Conservation (phyloP, 2,329 filamentous ascomycete species). For the Apiospora aurea region DNA sequence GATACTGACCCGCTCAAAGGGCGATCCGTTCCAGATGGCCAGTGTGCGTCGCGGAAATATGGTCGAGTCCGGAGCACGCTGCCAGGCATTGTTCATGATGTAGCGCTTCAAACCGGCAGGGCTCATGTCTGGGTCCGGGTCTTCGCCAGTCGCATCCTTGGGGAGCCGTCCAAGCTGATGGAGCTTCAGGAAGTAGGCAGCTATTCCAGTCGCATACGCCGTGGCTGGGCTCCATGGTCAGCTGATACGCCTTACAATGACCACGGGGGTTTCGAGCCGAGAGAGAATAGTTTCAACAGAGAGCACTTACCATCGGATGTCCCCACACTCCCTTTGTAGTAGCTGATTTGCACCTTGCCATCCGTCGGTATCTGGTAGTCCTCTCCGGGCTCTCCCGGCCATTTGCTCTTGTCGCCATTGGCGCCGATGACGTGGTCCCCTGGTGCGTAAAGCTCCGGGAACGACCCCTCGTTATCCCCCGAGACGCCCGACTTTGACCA, state of each 20-base stretch:
- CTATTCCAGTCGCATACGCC: neutral
- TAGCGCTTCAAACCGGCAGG: neutral
- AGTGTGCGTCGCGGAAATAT: neutral
- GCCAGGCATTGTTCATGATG: neutral
- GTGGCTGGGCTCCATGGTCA: neutral
- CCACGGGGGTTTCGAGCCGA: too few relatives aligned
- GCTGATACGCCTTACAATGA: neutral
- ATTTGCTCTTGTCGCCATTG: neutral
- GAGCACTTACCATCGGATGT: neutral
- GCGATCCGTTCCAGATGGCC: neutral
- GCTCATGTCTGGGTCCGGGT: neutral
- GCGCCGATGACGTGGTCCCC: neutral
- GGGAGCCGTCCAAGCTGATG: neutral
- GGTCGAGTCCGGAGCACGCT: neutral
- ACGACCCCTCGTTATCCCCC: neutral
- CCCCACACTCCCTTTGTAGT: neutral
- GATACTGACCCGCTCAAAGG: fast-evolving
- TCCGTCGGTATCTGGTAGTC: too few relatives aligned
- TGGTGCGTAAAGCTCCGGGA: neutral
- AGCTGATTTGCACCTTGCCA: too few relatives aligned
- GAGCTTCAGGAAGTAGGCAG: neutral
- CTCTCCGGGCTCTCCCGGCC: neutral
- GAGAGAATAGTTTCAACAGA: too few relatives aligned
- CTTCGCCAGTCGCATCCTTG: neutral
- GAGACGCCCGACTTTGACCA: neutral